Evolutionary conservation across 176 grass and related monocot genomes (phyloP).

Genomic region (Eleusine indica): DNA sequence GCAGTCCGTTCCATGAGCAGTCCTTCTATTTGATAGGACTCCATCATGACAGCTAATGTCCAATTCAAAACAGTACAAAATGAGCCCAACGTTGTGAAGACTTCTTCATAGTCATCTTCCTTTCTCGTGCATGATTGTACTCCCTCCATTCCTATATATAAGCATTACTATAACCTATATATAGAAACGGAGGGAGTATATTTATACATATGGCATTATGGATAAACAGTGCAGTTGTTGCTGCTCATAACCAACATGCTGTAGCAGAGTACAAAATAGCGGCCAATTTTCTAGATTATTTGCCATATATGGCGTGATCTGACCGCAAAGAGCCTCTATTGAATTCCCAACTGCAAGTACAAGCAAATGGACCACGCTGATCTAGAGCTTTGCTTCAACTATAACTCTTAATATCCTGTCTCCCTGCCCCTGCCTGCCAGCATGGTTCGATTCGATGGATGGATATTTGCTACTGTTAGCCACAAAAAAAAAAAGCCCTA

Average conservation of each 20-base stretch:
- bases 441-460: background rate
- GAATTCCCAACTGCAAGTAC: constrained; percentile 9
- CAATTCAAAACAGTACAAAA: constrained; percentile 5
- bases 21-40: constrained; percentile 1
- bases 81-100: background rate
- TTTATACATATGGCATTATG: background rate
- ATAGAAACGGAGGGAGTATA: too few relatives aligned
- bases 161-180: too few relatives aligned
- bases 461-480: background rate
- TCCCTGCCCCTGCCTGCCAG: background rate
- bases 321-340: background rate
- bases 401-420: background rate
- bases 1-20: constrained; percentile 6
- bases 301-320: constrained; percentile 11
- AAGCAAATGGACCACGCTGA: background rate
- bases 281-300: constrained; percentile 5
- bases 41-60: constrained; percentile 20
- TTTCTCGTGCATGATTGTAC: background rate
- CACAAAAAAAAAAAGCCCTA: background rate
- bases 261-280: background rate
- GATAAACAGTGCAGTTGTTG: background rate
- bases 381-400: constrained; percentile 9
- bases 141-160: too few relatives aligned
- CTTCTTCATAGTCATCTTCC: background rate
- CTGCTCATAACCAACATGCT: background rate